phyloP scores from a whole-genome alignment of 371 early-diverging fungal genomes.

The Mortierella sp. region DNA sequence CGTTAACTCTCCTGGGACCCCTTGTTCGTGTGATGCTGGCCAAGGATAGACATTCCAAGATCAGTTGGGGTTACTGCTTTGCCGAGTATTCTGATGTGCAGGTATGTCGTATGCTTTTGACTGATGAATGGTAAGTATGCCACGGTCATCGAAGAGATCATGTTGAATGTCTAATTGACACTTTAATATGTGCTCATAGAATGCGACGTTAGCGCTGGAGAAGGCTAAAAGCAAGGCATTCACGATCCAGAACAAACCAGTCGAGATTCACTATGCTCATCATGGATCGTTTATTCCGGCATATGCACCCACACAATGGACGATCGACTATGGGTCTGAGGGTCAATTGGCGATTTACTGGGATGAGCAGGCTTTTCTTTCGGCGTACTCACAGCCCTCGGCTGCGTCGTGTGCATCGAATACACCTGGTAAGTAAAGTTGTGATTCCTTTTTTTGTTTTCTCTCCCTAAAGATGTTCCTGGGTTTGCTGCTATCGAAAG shows the following conservation, averaged over 20 bases:
- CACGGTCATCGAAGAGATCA: not conserved
- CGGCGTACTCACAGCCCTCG: slow-evolving; percentile 25
- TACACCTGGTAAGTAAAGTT: slow-evolving; percentile 11
- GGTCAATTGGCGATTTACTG: slow-evolving; percentile 44
- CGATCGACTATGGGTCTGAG: slow-evolving; percentile 32
- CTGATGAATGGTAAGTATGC: not conserved
- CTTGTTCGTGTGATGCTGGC: slow-evolving; percentile 39
- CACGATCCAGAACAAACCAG: slow-evolving; percentile 28
- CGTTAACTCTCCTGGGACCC: slow-evolving; percentile 33
- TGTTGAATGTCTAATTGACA: not conserved
- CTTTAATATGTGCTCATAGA: slow-evolving; percentile 5
- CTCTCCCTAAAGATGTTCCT: not conserved
- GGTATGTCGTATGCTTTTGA: slow-evolving; percentile 16
- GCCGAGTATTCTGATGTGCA: slow-evolving; percentile 36
- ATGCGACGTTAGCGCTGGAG: slow-evolving; percentile 37
- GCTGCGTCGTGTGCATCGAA: not conserved
- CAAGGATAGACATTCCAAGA: slow-evolving; percentile 41
- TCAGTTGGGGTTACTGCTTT: slow-evolving; percentile 52
- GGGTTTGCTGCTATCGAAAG: not conserved
- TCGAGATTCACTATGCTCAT: slow-evolving; percentile 47
- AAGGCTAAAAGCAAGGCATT: slow-evolving; percentile 22
- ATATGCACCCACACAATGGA: slow-evolving; percentile 52
- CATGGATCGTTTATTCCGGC: slow-evolving; percentile 53
- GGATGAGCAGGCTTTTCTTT: slow-evolving; percentile 57
- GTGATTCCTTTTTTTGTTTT: not conserved